Conservation (phyloP, 2,329 filamentous ascomycete genomes). For the Capronia americana region DNA sequence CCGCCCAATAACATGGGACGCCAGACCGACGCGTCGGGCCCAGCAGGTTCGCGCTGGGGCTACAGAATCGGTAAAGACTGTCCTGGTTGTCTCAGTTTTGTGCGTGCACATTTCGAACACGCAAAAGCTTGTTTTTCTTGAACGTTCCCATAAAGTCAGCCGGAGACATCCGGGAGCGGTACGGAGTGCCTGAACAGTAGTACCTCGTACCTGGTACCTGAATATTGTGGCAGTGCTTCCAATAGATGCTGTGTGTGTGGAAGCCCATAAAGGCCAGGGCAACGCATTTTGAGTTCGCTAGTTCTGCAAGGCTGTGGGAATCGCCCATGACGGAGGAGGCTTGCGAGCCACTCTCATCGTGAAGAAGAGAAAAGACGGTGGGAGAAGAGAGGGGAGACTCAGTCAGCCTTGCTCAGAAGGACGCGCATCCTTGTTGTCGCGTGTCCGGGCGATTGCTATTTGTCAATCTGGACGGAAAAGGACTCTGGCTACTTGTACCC, state of each 20-base stretch:
- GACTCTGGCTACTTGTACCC: neutral
- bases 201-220: too few relatives aligned
- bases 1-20: neutral
- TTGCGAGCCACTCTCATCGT: neutral
- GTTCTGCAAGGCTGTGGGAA: constrained; percentile 7
- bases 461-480: neutral
- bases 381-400: neutral
- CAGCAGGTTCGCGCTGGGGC: neutral
- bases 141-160: neutral
- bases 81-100: neutral
- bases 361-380: neutral
- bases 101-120: neutral
- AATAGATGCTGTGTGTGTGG: neutral
- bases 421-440: neutral
- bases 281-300: constrained; percentile 4
- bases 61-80: neutral
- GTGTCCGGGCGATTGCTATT: neutral
- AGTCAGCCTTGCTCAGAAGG: constrained; percentile 17
- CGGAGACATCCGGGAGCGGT: neutral
- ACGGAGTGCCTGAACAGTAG: neutral
- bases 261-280: neutral
- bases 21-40: neutral
- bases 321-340: constrained; percentile 5
- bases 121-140: neutral
- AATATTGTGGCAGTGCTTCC: neutral